Evolutionary conservation across 2,329 filamentous ascomycete species (phyloP), one percentile per base, ranked within the genome.

Genomic region (Monosporascus sp.): DNA sequence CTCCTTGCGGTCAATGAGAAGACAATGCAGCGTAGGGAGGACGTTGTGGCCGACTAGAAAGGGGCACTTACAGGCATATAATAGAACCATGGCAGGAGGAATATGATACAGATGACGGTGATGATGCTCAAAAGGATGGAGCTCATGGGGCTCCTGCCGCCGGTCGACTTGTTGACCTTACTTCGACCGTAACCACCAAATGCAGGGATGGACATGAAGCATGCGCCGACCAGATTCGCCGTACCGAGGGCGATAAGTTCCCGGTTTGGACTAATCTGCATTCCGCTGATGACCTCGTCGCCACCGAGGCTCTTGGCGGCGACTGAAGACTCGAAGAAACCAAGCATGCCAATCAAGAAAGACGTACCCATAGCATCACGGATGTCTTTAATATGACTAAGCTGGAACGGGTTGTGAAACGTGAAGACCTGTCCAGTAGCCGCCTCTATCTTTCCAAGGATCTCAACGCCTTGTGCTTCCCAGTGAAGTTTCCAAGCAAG

Each of bases 241-340:
- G 90, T 81, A 1, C 94, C 94, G 1, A 99, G 78, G 0, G 94
- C 93, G 49, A 97, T 89, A 60, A 99, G 84, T 69, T 99, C 94
- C 48, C 94, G 81, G 68, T 99, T 99, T 1, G 94, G 84, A 66
- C 91, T 96, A 43, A 97, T 78, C 50, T 88, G 83, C 67, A 97
- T 90, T 35, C 85, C 88, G 55, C 89, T 82, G 35, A 97, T 86
- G 9, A 83, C 83, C 58, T 87, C 82, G 49, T 76, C 77, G 43
- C 82, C 82, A 7, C 88, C 88, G 3, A 99, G 75, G 57, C 89
- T 93, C 72, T 97, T 97, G 37, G 94, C 94, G 1, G 94, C 94
- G 14, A 99, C 91, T 0, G 91, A 96, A 3, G 91, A 96, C 71
- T 99, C 94, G 64, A 99, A 99, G 72, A 99, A 99, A n/a, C 94